These are phyloP conservation scores for Hypoxylon subgilvum DNA, from an alignment of 495 filamentous ascomycete genomes.

Conservation along the genomic window DNA sequence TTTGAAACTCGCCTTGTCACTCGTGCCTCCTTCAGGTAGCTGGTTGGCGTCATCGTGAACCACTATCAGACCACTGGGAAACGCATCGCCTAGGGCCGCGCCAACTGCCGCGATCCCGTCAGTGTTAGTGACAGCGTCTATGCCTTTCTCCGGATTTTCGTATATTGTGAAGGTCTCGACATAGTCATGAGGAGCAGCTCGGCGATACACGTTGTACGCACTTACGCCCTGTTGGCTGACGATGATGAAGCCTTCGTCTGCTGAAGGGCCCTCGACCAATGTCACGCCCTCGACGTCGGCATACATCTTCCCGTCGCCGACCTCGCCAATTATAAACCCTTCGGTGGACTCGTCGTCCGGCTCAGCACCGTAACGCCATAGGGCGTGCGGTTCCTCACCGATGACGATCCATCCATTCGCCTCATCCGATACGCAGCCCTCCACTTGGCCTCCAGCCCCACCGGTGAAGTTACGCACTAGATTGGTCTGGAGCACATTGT, in stretches of 20 bases:
- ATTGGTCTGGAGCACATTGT: slow-evolving; percentile 39
- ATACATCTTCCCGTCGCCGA: slow-evolving; percentile 39
- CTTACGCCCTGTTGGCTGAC: slow-evolving; percentile 46
- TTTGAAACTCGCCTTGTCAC: slow-evolving; percentile 43
- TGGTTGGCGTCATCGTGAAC: slow-evolving; percentile 48
- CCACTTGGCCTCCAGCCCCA: slow-evolving; percentile 45
- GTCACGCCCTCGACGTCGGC: slow-evolving; percentile 48
- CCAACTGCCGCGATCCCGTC: slow-evolving; percentile 46
- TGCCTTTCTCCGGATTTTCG: slow-evolving; percentile 27
- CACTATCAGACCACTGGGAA: slow-evolving; percentile 41
- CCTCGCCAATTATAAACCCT: slow-evolving; percentile 39
- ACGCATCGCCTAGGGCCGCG: slow-evolving; percentile 33
- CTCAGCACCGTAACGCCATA: slow-evolving; percentile 47
- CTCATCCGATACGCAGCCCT: slow-evolving; percentile 47
- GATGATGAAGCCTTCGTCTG: slow-evolving; percentile 44
- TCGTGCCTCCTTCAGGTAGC: slow-evolving; percentile 36
- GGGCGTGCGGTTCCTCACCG: slow-evolving; percentile 45
- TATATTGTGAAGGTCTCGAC: slow-evolving; percentile 43
- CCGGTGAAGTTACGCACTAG: slow-evolving; percentile 44
- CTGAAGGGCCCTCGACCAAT: slow-evolving; percentile 41
- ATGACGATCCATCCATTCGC: slow-evolving; percentile 45
- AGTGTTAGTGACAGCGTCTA: slow-evolving; percentile 47
- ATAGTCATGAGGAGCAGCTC: slow-evolving; percentile 39
- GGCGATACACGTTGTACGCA: slow-evolving; percentile 46
- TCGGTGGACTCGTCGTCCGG: slow-evolving; percentile 34